A percentile compares a stretch with the other conserved stretches of the same genome.
Conservation (phyloP, 371 early-diverging fungal species). For the Mucor irregularis region DNA sequence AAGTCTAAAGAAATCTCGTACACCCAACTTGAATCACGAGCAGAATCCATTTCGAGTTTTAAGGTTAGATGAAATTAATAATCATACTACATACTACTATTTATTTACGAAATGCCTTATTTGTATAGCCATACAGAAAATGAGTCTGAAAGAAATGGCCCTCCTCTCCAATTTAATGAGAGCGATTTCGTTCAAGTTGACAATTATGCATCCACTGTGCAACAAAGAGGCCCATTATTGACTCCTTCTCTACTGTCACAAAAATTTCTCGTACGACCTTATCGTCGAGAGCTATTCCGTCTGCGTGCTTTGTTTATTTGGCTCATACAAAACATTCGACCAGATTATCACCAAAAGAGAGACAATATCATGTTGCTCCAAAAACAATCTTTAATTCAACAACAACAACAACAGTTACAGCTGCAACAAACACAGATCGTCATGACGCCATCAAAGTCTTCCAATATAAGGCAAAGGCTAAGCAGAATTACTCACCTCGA, state of each 20-base stretch:
- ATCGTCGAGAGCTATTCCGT: slow-evolving; percentile 46
- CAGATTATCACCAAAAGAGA: slow-evolving; percentile 28
- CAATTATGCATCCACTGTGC: slow-evolving; percentile 55
- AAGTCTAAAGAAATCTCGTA: slow-evolving; percentile 25
- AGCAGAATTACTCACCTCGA: slow-evolving; percentile 8
- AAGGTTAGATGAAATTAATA: slow-evolving; percentile 24
- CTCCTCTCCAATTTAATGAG: slow-evolving; percentile 18
- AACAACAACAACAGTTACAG: not conserved
- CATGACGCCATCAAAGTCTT: slow-evolving; percentile 7
- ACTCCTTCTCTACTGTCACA: slow-evolving; percentile 55
- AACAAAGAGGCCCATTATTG: slow-evolving; percentile 52
- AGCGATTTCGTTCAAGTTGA: slow-evolving; percentile 52
- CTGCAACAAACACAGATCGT: not conserved
- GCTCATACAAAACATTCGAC: slow-evolving; percentile 56
- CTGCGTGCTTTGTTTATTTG: slow-evolving; percentile 56
- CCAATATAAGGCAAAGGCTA: slow-evolving; percentile 15
- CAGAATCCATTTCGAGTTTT: slow-evolving; percentile 38
- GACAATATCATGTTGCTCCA: slow-evolving; percentile 13
- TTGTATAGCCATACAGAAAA: not conserved
- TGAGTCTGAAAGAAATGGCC: not conserved
- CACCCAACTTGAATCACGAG: slow-evolving; percentile 18
- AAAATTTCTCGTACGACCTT: slow-evolving; percentile 57
- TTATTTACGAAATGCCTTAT: too few relatives aligned
- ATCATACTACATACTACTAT: too few relatives aligned
- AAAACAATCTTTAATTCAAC: slow-evolving; percentile 3